Conservation (phyloP, 352 stramenopile species). For the Aphanomyces invadans region DNA sequence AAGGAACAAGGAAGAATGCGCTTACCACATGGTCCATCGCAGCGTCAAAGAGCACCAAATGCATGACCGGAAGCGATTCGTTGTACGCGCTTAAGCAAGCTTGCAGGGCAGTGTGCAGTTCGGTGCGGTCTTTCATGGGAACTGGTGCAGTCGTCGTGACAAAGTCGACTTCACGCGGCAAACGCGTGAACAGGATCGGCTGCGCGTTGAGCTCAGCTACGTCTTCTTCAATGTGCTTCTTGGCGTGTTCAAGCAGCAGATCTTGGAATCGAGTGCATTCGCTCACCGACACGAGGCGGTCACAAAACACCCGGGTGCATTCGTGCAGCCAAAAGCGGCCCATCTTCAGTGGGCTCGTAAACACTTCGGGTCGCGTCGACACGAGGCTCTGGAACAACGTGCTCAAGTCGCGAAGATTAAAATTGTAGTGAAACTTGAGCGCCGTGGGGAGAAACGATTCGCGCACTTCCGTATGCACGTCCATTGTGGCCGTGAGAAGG, state of each 20-base stretch:
- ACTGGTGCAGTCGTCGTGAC: conserved; percentile 40
- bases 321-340: conserved; percentile 88
- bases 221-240: conserved; percentile 83
- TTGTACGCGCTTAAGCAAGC: conserved; percentile 82
- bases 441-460: conserved; percentile 80
- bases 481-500: conserved; percentile 75
- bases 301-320: conserved; percentile 86
- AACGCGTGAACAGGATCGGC: conserved; percentile 67
- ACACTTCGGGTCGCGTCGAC: conserved; percentile 50
- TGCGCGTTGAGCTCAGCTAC: conserved; percentile 55
- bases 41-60: conserved; percentile 88
- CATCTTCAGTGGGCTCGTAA: conserved; percentile 54
- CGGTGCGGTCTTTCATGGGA: conserved; percentile 32
- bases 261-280: conserved; percentile 75
- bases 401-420: conserved; percentile 86
- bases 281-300: conserved; percentile 71
- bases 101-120: conserved; percentile 51
- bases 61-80: conserved; percentile 88
- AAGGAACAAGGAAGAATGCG: not conserved
- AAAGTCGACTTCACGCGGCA: conserved; percentile 29
- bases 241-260: conserved; percentile 76
- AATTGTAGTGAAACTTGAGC: conserved; percentile 91
- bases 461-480: conserved; percentile 66
- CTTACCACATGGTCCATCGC: conserved; percentile 78
- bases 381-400: conserved; percentile 84